Base-by-base conservation (phyloP, 352 stramenopile genomes). In the Phytophthora niederhauseri region DNA sequence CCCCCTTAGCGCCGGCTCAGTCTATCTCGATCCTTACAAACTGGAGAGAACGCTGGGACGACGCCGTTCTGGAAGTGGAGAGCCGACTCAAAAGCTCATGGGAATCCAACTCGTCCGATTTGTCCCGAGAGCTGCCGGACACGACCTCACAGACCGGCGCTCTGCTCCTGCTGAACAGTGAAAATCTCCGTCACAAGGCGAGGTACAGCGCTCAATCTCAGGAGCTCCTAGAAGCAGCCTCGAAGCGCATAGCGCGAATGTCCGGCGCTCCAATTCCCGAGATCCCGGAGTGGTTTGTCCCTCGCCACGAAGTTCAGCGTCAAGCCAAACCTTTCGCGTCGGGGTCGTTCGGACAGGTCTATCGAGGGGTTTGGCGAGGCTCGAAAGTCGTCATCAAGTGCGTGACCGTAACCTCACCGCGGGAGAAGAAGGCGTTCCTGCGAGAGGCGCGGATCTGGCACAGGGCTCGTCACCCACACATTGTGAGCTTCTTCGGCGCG, bases 371-470 rank as follows among this genome's bases (percentile, higher is more conserved):
- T 1, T 71, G 57, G 56, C 17, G 24, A 34, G 50, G 45, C 2
- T 52, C 50, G 12, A 55, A 63, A 15, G 62, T 75, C 14, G 61
- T 74, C 24, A 65, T 67, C 2, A 75, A 75, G 31, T 62, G 62
- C 22, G 36, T 71, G 19, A 52, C 11, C 0, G 61, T 66, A 6
- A 51, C 2, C 28, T 64, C 50, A 9, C 4, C 30, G 2, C 17
- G 11, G 0, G 38, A 71, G 3, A 61, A 52, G 20, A 56, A 53
- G 4, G 31, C 41, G 6, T 75, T 75, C 26, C 14, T 57, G 3
- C 55, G 57, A 6, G 89, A 97, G 53, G 94, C 97, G 56, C 84
- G 77, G 8, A 82, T 95, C 4, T 98, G 98, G 92, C 95, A 95
- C 59, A 85, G 84, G 19, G 66, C 98, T 0, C 68, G 77, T 2